Base-by-base conservation (phyloP, 345 rosid genomes). In the Zanthoxylum bungeanum region DNA sequence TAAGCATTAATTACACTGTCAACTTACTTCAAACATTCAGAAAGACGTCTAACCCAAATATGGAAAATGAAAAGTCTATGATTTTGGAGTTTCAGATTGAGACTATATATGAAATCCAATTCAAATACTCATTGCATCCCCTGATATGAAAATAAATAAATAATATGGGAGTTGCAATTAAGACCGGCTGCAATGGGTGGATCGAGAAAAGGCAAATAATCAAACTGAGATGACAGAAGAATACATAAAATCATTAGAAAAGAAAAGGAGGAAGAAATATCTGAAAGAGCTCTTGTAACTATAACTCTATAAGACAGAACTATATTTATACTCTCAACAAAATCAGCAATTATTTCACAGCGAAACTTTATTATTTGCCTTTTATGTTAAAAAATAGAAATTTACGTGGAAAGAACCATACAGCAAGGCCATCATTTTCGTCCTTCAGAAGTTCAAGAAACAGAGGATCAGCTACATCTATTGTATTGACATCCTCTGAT, bases 371-470 rank as follows among this genome's bases (percentile, higher is more conserved):
- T 12, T 14, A 47, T 46, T 25, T 17, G 50, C 37, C 40, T 46
- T 36, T 53, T 17, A n/a, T 11, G 75, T 28, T 17, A 25, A 64
- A 64, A 58, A 73, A 40, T 1, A 46, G 39, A 44, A 49, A 44
- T 33, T 31, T 69, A 24, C 19, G 64, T 9, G 59, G 66, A 71
- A 64, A 51, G 76, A 66, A 56, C 46, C 89, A 71, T 94, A 94
- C 99, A 68, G 93, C 92, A 73, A 95, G 85, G 64, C 97, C 97
- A 75, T 95, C 99, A 74, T 95, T 95, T 82, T 95, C 99, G 86
- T 95, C 99, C 85, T 95, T 95, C 55, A 95, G 83, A 79, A 94
- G 88, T 80, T 95, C 99, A n/a, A 90, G 90, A 81, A 95, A 95
- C 75, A 89, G 70, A 77, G 97, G 89, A 80, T 95, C 93, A 66